Percentiles rank a stretch among this genome's conserved stretches.
These are phyloP conservation scores for Jaltomata sinuosa DNA, from an alignment of 257 asterid species.

Conservation along the genomic window DNA sequence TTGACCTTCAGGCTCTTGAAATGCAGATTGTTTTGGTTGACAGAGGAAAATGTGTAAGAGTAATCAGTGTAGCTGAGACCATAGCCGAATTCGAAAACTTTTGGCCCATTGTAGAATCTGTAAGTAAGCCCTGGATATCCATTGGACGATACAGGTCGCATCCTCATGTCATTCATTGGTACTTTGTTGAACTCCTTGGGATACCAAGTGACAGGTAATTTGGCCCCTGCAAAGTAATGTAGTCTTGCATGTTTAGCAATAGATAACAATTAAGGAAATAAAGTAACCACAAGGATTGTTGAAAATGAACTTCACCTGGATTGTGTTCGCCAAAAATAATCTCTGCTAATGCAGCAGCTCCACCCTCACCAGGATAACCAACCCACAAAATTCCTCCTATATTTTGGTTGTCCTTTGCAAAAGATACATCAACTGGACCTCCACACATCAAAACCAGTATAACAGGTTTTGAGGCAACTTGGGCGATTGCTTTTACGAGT, in stretches of 20 bases:
- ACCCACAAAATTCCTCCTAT: slow-evolving; percentile 36
- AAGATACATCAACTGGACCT: slow-evolving; percentile 65
- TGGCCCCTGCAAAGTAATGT: slow-evolving; percentile 46
- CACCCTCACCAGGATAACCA: slow-evolving; percentile 70
- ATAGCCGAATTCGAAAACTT: slow-evolving; percentile 47
- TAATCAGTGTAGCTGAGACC: slow-evolving; percentile 64
- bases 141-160: slow-evolving; percentile 45
- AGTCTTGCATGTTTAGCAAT: background rate
- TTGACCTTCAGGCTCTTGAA: background rate
- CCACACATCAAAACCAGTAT: slow-evolving; percentile 48
- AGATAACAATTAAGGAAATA: background rate
- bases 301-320: slow-evolving; percentile 32
- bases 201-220: slow-evolving; percentile 65
- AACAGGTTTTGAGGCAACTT: slow-evolving; percentile 38
- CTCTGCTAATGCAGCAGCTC: slow-evolving; percentile 59
- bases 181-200: slow-evolving; percentile 38
- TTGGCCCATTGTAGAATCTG: slow-evolving; percentile 51
- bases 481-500: slow-evolving; percentile 33
- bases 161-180: slow-evolving; percentile 71
- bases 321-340: slow-evolving; percentile 51
- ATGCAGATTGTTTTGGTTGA: slow-evolving; percentile 15
- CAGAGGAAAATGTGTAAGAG: slow-evolving; percentile 28
- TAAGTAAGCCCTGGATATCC: slow-evolving; percentile 73
- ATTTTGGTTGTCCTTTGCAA: slow-evolving; percentile 38
- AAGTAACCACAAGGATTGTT: background rate